These are phyloP conservation scores for Penicillium sp. DNA, from an alignment of 2,329 filamentous ascomycete genomes.

Conservation along the genomic window DNA sequence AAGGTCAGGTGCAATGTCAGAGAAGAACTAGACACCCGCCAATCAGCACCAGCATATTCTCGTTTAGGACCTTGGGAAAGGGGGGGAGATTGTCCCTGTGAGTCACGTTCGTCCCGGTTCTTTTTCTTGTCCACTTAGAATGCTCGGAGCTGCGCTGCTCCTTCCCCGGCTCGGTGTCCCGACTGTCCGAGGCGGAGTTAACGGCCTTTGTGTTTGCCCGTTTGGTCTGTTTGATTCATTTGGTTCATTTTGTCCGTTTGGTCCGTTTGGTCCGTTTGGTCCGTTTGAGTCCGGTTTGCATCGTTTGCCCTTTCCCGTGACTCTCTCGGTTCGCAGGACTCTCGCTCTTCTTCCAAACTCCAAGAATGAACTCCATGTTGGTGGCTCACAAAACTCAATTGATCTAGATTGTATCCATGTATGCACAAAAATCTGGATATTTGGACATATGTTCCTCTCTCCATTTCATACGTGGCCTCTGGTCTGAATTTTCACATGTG, in stretches of 20 bases:
- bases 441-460: no score
- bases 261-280: not conserved
- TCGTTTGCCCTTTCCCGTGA: not conserved
- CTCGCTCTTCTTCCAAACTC: no score
- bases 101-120: conserved; percentile 27
- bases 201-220: not conserved
- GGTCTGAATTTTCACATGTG: not conserved
- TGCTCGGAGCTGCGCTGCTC: conserved; percentile 11
- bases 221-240: not conserved
- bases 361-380: no score
- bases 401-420: no score
- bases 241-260: not conserved
- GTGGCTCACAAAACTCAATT: no score
- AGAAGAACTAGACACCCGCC: not conserved
- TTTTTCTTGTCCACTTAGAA: conserved; percentile 26
- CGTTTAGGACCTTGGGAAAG: conserved; percentile 2
- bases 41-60: conserved; percentile 8
- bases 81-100: conserved; percentile 10
- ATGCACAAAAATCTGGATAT: no score
- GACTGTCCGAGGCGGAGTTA: conserved; percentile 5
- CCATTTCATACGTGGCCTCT: not conserved
- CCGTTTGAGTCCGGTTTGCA: not conserved
- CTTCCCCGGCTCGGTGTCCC: conserved; percentile 18
- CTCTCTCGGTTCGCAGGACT: not conserved
- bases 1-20: conserved; percentile 5